Conservation (phyloP, 2,329 filamentous ascomycete species). For the Aspergillus ibericus region DNA sequence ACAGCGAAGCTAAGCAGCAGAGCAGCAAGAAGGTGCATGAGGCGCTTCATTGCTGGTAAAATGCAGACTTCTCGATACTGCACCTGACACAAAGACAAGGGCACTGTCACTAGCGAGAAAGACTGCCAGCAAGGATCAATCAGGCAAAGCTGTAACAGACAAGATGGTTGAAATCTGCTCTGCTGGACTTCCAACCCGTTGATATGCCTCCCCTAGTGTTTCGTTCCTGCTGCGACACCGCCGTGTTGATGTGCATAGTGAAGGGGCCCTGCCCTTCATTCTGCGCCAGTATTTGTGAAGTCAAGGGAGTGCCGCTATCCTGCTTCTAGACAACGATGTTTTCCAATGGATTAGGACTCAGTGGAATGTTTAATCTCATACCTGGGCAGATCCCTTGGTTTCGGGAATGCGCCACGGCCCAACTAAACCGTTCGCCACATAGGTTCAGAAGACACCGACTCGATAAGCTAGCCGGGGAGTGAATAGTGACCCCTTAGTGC, state of each 20-base stretch:
- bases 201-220: background rate
- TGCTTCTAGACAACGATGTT: background rate
- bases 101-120: background rate
- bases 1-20: slow-evolving; percentile 19
- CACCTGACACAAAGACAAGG: background rate
- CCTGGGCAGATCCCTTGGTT: slow-evolving; percentile 10
- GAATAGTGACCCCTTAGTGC: background rate
- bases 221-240: background rate
- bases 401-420: background rate
- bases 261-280: background rate
- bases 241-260: background rate
- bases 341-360: background rate
- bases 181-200: background rate
- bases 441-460: background rate
- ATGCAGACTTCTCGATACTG: background rate
- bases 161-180: background rate
- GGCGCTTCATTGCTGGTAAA: slow-evolving; percentile 17
- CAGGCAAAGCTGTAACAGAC: background rate
- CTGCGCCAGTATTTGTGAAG: background rate
- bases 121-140: background rate
- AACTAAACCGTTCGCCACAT: background rate
- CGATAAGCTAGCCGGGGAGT: background rate
- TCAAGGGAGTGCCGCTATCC: background rate
- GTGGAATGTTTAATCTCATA: slow-evolving; percentile 26
- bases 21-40: slow-evolving; percentile 22